These are phyloP conservation scores for Abelmoschus esculentus DNA, from an alignment of 345 rosid genomes.

Conservation along the genomic window DNA sequence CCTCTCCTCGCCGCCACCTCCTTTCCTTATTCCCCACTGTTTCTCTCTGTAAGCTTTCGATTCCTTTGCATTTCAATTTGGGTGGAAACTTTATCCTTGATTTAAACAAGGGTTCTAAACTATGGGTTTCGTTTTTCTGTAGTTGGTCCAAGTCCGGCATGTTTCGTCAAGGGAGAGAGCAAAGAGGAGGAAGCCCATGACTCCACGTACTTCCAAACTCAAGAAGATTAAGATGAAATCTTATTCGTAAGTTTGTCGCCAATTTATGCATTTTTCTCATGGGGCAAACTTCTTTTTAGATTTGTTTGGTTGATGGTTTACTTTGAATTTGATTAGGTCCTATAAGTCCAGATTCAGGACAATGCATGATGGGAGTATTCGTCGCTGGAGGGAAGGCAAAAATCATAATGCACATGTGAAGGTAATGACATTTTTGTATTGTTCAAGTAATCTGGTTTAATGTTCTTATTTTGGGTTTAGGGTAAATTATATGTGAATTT, in stretches of 20 bases:
- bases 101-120: background rate
- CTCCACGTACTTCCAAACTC: conserved; percentile 72
- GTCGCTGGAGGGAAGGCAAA: conserved; percentile 94
- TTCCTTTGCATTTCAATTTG: background rate
- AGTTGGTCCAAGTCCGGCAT: conserved; percentile 54
- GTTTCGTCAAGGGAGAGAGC: conserved; percentile 73
- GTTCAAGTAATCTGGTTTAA: background rate
- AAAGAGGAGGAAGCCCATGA: conserved; percentile 74
- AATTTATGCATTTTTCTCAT: background rate
- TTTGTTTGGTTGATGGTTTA: conserved; percentile 1
- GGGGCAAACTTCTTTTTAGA: background rate
- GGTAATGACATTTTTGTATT: conserved; percentile 28
- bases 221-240: conserved; percentile 76
- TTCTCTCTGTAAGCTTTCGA: conserved; percentile 34
- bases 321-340: conserved; percentile 41
- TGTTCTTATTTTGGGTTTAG: background rate
- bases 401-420: conserved; percentile 86
- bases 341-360: conserved; percentile 69
- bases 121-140: background rate
- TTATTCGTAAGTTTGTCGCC: conserved; percentile 59
- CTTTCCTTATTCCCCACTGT: conserved; percentile 17
- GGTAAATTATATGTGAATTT: too few species aligned
- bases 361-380: conserved; percentile 67
- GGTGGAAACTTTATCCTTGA: background rate
- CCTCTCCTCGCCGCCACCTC: conserved; percentile 14